These are phyloP conservation scores for Neurospora sp. DNA, from an alignment of 495 filamentous ascomycete species.

Conservation along the genomic window DNA sequence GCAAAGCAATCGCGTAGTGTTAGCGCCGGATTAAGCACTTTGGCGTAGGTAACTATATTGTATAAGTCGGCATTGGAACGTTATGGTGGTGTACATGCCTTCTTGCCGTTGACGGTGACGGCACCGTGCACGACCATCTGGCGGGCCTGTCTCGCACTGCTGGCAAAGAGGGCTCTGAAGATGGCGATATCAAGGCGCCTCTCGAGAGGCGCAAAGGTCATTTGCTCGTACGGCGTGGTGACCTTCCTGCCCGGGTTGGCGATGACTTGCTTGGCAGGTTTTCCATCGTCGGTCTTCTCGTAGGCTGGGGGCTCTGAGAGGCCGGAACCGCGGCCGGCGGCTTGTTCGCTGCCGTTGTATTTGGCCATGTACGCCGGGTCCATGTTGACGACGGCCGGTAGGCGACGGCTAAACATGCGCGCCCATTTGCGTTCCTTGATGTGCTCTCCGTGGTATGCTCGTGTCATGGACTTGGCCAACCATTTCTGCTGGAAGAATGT, in stretches of 20 bases:
- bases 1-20: not conserved
- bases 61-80: not conserved
- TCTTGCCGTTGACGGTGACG: conserved; percentile 92
- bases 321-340: conserved; percentile 74
- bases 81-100: conserved; percentile 42
- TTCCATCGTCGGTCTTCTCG: not conserved
- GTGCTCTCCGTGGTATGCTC: conserved; percentile 89
- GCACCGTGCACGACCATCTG: conserved; percentile 88
- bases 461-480: conserved; percentile 68
- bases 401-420: conserved; percentile 74
- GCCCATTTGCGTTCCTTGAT: conserved; percentile 83
- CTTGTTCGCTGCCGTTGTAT: conserved; percentile 69
- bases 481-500: conserved; percentile 99
- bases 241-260: not conserved
- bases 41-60: not conserved
- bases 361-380: conserved; percentile 61
- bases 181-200: conserved; percentile 84
- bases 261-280: not conserved
- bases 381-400: conserved; percentile 80
- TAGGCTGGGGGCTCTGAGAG: not conserved
- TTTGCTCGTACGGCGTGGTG: conserved; percentile 75
- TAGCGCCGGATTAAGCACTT: conserved; percentile 1
- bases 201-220: conserved; percentile 87
- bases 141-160: conserved; percentile 85
- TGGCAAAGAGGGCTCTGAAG: conserved; percentile 86